phyloP scores from a whole-genome alignment of 2,329 filamentous ascomycete species.

The Pezicula radicicola region DNA sequence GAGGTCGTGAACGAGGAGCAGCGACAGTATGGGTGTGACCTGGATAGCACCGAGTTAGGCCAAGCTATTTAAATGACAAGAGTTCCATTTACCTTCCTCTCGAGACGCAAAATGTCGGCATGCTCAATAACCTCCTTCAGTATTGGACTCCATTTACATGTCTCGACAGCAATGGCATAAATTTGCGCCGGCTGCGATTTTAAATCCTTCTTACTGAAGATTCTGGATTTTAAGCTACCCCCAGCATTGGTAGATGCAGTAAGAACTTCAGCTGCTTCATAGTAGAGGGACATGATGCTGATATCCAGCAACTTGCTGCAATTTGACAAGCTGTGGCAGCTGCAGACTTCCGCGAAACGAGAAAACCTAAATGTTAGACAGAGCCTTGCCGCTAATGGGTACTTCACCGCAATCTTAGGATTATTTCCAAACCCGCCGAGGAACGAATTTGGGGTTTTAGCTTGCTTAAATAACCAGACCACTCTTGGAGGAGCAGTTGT shows the following conservation, averaged over 20 bases:
- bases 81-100: constrained; percentile 68
- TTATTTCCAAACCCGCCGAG: too few relatives aligned
- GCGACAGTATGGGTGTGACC: constrained; percentile 75
- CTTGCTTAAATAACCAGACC: too few relatives aligned
- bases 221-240: constrained; percentile 83
- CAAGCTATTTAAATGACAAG: neutral
- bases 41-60: constrained; percentile 34
- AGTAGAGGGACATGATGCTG: constrained; percentile 83
- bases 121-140: constrained; percentile 88
- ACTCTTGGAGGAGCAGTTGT: too few relatives aligned
- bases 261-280: constrained; percentile 80
- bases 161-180: constrained; percentile 83
- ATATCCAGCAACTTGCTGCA: neutral
- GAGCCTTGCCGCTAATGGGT: too few relatives aligned
- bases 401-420: too few relatives aligned
- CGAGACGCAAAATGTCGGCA: constrained; percentile 70
- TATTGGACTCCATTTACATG: constrained; percentile 84
- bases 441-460: too few relatives aligned
- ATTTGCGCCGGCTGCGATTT: constrained; percentile 80
- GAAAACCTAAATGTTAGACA: too few relatives aligned
- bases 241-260: constrained; percentile 58
- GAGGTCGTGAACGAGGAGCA: constrained; percentile 84
- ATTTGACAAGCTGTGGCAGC: neutral
- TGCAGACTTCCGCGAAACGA: too few relatives aligned
- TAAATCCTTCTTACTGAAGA: constrained; percentile 71